Percentiles rank a stretch among this genome's conserved stretches.
These are phyloP conservation scores for Myriosclerotinia duriaeana DNA, from an alignment of 2,329 filamentous ascomycete species.

Conservation along the genomic window DNA sequence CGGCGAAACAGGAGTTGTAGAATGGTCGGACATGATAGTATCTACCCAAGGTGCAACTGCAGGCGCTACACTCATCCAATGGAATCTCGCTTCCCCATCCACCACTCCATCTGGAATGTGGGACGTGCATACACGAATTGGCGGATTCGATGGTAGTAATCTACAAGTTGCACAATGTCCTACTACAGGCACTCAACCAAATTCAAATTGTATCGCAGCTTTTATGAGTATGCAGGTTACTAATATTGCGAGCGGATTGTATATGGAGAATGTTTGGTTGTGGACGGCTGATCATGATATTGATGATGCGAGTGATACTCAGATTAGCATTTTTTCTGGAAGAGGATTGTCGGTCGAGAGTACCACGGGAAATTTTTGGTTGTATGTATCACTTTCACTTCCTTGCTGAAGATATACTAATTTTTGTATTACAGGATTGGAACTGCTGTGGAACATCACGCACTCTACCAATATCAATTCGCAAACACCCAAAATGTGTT, in stretches of 20 bases:
- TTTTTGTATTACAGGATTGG: slow-evolving; percentile 69
- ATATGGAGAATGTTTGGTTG: no score
- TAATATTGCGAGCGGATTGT: no score
- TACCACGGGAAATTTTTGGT: slow-evolving; percentile 50
- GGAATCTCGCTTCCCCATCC: no score
- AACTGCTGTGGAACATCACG: slow-evolving; percentile 52
- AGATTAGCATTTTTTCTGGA: slow-evolving; percentile 48
- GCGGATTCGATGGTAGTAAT: slow-evolving; percentile 51
- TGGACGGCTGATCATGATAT: no score
- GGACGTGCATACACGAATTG: slow-evolving; percentile 31
- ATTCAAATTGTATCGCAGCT: slow-evolving; percentile 41
- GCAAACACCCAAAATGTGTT: slow-evolving; percentile 28
- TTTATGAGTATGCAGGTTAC: slow-evolving; percentile 24
- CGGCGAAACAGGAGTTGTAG: no score
- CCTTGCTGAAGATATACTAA: slow-evolving; percentile 59
- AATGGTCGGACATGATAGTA: no score
- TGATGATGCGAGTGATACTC: no score
- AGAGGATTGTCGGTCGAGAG: slow-evolving; percentile 41
- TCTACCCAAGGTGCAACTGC: no score
- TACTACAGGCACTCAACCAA: slow-evolving; percentile 51
- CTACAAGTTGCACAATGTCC: slow-evolving; percentile 59
- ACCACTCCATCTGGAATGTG: no score
- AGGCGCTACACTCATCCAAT: no score
- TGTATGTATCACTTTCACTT: slow-evolving; percentile 55
- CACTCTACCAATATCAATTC: slow-evolving; percentile 50